phyloP scores from a whole-genome alignment of 1,139 yeast species.

The Taphrina communis region DNA sequence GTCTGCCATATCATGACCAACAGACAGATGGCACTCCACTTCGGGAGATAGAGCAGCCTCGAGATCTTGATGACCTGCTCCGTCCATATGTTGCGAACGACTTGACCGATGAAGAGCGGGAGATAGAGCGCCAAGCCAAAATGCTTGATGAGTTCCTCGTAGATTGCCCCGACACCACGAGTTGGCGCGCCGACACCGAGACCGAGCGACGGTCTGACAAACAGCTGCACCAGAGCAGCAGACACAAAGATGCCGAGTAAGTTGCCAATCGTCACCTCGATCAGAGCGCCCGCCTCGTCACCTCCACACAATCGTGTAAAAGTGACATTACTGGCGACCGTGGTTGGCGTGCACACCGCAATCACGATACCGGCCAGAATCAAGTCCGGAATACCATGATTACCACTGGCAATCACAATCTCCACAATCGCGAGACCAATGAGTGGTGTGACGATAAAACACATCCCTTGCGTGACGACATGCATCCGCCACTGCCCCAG shows the following conservation, averaged over 20 bases:
- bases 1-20: conserved; percentile 80
- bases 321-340: conserved; percentile 86
- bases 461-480: conserved; percentile 66
- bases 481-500: conserved; percentile 83
- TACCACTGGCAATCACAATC: conserved; percentile 67
- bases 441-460: conserved; percentile 76
- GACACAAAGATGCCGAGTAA: conserved; percentile 83
- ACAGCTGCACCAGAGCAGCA: conserved; percentile 81
- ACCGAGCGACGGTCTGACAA: conserved; percentile 57
- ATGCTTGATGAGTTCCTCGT: conserved; percentile 80
- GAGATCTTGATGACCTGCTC: conserved; percentile 64
- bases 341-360: conserved; percentile 87
- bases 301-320: conserved; percentile 89
- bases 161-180: conserved; percentile 62
- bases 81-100: conserved; percentile 70
- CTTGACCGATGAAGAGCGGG: conserved; percentile 88
- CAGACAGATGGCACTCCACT: conserved; percentile 76
- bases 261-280: conserved; percentile 86
- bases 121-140: conserved; percentile 81
- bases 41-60: conserved; percentile 52
- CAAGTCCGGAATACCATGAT: conserved; percentile 69
- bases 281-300: conserved; percentile 73
- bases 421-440: conserved; percentile 75
- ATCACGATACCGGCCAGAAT: conserved; percentile 78
- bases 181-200: conserved; percentile 86